Evolutionary conservation across 208 protist species (phyloP).

Genomic region (Leishmania aethiopica): DNA sequence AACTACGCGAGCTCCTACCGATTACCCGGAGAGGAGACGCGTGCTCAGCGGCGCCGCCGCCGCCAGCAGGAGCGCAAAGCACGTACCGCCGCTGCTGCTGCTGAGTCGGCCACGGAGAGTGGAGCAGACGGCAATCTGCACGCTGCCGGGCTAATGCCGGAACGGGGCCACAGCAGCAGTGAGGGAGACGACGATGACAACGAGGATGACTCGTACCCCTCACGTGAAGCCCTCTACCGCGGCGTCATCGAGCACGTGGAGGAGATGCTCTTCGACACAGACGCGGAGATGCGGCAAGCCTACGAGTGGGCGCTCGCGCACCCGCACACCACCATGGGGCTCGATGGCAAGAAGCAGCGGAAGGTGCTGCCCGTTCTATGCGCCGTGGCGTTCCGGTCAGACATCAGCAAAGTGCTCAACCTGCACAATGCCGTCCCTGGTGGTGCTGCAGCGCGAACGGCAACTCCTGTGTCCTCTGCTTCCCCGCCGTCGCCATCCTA

Average conservation of each 20-base stretch:
- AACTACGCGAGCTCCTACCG: conserved; percentile 47
- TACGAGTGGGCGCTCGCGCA: conserved; percentile 41
- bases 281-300: conserved; percentile 80
- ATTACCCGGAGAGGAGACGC: conserved; percentile 30
- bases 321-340: conserved; percentile 37
- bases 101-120: not conserved
- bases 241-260: conserved; percentile 80
- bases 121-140: not conserved
- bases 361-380: conserved; percentile 83
- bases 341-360: conserved; percentile 37
- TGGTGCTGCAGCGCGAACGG: not conserved
- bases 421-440: not conserved
- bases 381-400: conserved; percentile 76
- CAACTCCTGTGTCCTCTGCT: not conserved
- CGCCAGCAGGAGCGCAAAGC: conserved; percentile 23
- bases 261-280: conserved; percentile 82
- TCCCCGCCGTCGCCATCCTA: not conserved
- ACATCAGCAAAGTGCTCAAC: conserved; percentile 38
- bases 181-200: conserved; percentile 20
- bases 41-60: conserved; percentile 15
- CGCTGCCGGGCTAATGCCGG: not conserved
- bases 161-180: not conserved
- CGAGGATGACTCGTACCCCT: conserved; percentile 62
- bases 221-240: conserved; percentile 74
- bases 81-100: conserved; percentile 11